Percentiles rank a stretch among this genome's conserved stretches.
Conservation (phyloP, 2,329 filamentous ascomycete species). For the Penicillium corylophilum region DNA sequence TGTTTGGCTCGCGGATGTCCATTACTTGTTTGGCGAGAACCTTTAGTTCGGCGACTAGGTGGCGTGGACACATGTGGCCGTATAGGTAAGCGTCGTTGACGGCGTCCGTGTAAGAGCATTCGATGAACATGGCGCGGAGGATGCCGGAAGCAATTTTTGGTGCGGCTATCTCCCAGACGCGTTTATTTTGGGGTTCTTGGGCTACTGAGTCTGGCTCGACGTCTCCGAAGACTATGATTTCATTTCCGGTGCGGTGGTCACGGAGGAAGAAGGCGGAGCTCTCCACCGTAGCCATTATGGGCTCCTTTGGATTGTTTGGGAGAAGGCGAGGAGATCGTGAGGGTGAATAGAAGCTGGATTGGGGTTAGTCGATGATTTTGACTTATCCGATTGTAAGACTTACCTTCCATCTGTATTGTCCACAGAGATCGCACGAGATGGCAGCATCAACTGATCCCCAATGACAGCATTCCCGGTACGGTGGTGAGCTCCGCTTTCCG, state of each 20-base stretch:
- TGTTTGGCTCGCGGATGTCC: slow-evolving; percentile 44
- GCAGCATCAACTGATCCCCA: slow-evolving; percentile 49
- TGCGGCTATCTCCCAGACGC: slow-evolving; percentile 85
- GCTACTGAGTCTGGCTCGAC: slow-evolving; percentile 90
- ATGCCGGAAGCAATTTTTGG: slow-evolving; percentile 73
- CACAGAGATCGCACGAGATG: slow-evolving; percentile 34
- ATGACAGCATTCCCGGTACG: slow-evolving; percentile 52
- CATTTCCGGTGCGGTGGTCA: slow-evolving; percentile 65
- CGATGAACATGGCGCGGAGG: slow-evolving; percentile 83
- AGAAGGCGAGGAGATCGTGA: slow-evolving; percentile 28
- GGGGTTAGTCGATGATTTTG: slow-evolving; percentile 1
- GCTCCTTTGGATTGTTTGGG: slow-evolving; percentile 16
- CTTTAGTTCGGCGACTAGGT: slow-evolving; percentile 75
- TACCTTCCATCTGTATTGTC: slow-evolving; percentile 35
- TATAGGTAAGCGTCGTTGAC: slow-evolving; percentile 76
- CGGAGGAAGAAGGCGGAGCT: slow-evolving; percentile 94
- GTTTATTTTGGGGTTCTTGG: slow-evolving; percentile 73
- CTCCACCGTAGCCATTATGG: slow-evolving; percentile 50
- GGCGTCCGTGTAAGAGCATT: slow-evolving; percentile 87
- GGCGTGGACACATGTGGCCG: slow-evolving; percentile 82
- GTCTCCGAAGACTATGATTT: slow-evolving; percentile 92
- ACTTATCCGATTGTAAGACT: slow-evolving; percentile 1
- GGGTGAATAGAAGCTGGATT: slow-evolving; percentile 32
- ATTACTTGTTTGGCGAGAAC: slow-evolving; percentile 69
- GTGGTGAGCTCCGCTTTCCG: slow-evolving; percentile 54